Conservation (phyloP, 495 filamentous ascomycete genomes). For the Aspergillus nanangensis region DNA sequence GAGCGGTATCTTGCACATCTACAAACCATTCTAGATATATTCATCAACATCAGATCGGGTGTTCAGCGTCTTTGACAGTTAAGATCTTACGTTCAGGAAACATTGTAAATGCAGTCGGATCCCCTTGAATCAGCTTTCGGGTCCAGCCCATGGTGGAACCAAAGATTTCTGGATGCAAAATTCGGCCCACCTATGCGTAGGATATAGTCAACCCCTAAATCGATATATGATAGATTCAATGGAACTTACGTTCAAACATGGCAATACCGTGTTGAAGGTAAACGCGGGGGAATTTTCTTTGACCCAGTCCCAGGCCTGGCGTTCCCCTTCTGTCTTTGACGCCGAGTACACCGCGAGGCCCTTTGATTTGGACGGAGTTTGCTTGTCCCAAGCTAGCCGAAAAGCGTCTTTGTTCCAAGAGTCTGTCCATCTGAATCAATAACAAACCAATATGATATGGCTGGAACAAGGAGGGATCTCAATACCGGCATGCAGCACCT, state of each 20-base stretch:
- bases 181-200: slow-evolving; percentile 18
- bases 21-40: slow-evolving; percentile 33
- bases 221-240: neutral
- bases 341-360: slow-evolving; percentile 46
- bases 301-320: slow-evolving; percentile 47
- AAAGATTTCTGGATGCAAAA: slow-evolving; percentile 21
- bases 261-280: slow-evolving; percentile 47
- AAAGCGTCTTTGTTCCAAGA: slow-evolving; percentile 46
- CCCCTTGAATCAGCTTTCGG: slow-evolving; percentile 19
- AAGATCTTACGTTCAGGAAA: slow-evolving; percentile 19
- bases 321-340: slow-evolving; percentile 52
- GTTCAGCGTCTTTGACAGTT: neutral
- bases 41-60: too few species aligned
- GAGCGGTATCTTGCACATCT: slow-evolving; percentile 46
- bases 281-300: slow-evolving; percentile 44
- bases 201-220: neutral
- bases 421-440: slow-evolving; percentile 9
- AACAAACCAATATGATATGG: neutral
- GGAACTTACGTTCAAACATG: slow-evolving; percentile 31
- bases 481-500: neutral
- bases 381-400: slow-evolving; percentile 32
- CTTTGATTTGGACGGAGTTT: slow-evolving; percentile 5
- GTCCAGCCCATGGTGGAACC: slow-evolving; percentile 19
- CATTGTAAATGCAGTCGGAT: slow-evolving; percentile 6
- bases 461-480: too few species aligned